Evolutionary conservation across 495 filamentous ascomycete genomes (phyloP).

Genomic region (Penicillium alfredii): DNA sequence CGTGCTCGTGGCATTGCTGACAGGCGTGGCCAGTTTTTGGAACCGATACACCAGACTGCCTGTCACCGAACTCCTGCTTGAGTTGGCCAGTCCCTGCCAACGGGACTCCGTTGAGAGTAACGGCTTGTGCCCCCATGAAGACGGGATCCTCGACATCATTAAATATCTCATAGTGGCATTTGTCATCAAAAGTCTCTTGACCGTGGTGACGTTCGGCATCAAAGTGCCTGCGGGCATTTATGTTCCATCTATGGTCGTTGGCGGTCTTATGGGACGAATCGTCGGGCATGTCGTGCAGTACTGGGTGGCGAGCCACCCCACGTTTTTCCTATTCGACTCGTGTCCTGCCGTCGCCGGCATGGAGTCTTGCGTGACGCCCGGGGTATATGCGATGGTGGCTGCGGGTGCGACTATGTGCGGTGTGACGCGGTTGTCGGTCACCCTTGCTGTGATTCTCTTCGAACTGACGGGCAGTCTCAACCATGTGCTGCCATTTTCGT

Average conservation of each 20-base stretch:
- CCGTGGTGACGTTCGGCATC: conserved; percentile 84
- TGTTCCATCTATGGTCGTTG: conserved; percentile 96
- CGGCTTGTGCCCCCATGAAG: conserved; percentile 71
- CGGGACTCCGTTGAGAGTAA: conserved; percentile 50
- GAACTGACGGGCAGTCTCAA: conserved; percentile 91
- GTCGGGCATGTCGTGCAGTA: conserved; percentile 87
- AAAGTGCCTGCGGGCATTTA: conserved; percentile 97
- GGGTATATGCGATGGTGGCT: conserved; percentile 91
- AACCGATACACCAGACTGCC: conserved; percentile 84
- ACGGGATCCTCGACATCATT: conserved; percentile 69
- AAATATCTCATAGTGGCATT: conserved; percentile 68
- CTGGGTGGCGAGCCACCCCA: conserved; percentile 64
- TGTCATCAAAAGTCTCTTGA: conserved; percentile 82
- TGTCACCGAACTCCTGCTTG: conserved; percentile 84
- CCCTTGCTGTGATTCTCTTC: conserved; percentile 90
- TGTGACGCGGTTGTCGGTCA: conserved; percentile 89
- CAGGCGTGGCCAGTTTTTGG: conserved; percentile 85
- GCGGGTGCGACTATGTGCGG: conserved; percentile 98
- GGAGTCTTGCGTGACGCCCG: conserved; percentile 85
- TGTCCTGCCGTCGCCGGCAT: conserved; percentile 65
- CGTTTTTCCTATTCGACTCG: conserved; percentile 62
- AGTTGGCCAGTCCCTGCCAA: conserved; percentile 83
- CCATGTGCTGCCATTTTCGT: conserved; percentile 90
- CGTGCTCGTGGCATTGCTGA: conserved; percentile 76
- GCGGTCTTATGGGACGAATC: conserved; percentile 83